phyloP scores from a whole-genome alignment of 75 land plant genomes.

The Pseudotsuga menziesii region DNA sequence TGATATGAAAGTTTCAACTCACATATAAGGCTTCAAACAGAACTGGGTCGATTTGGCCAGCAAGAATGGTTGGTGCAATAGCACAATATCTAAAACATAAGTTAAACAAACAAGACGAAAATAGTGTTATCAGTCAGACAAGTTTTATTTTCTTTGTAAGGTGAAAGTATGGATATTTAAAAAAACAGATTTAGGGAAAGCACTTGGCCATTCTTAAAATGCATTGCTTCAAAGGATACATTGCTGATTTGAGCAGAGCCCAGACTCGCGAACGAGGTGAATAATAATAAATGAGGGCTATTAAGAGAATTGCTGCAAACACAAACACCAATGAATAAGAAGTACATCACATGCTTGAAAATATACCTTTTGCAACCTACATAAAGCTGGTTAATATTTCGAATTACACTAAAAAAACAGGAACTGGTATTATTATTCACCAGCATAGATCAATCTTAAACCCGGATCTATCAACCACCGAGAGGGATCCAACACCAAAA shows the following conservation, averaged over 20 bases:
- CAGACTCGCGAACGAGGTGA: conserved; percentile 43
- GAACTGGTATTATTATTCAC: background rate
- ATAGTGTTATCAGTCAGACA: background rate
- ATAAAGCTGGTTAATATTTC: background rate
- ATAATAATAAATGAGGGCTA: conserved; percentile 71
- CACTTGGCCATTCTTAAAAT: background rate
- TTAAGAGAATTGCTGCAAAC: conserved; percentile 64
- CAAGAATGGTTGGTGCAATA: conserved; percentile 81
- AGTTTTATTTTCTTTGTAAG: background rate
- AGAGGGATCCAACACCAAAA: too few relatives aligned
- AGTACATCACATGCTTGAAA: background rate
- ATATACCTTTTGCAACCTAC: background rate
- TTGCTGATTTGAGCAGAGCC: conserved; percentile 53
- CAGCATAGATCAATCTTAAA: too few relatives aligned
- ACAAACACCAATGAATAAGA: conserved; percentile 5
- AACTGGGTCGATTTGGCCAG: conserved; percentile 69
- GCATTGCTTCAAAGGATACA: conserved; percentile 63
- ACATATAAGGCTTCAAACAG: conserved; percentile 93
- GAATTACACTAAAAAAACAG: background rate
- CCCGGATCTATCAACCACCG: too few relatives aligned
- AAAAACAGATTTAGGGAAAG: background rate
- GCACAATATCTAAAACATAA: conserved; percentile 70
- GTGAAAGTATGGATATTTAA: background rate
- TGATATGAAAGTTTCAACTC: conserved; percentile 24
- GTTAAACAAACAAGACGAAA: conserved; percentile 14